A percentile compares a stretch with the other conserved stretches of the same genome.
Conservation (phyloP, 176 grass and related monocot genomes). For the Lolium perenne region DNA sequence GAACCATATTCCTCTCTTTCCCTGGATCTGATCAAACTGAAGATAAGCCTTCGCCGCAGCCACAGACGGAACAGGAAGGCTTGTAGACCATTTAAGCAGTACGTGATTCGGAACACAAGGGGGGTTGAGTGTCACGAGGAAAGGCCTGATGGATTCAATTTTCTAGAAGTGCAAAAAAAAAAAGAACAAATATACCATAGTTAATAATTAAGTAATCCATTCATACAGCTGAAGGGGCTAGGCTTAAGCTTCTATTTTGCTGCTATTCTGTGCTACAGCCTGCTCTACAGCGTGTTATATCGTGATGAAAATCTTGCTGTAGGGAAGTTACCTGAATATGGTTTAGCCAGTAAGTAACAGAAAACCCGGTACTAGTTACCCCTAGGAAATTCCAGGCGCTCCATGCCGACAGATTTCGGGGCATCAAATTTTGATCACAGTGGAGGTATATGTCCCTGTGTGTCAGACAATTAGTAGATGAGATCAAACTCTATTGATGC, state of each 20-base stretch:
- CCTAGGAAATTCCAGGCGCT: conserved; percentile 16
- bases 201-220: not conserved
- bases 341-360: conserved; percentile 16
- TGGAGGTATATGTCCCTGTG: conserved; percentile 13
- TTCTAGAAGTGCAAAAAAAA: not conserved
- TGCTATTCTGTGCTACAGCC: not conserved
- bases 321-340: conserved; percentile 9
- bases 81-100: conserved; percentile 16
- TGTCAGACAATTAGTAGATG: not conserved
- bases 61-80: conserved; percentile 4
- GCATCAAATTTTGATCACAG: conserved; percentile 11
- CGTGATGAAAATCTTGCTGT: not conserved
- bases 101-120: conserved; percentile 4
- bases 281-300: not conserved
- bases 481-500: not conserved
- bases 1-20: conserved; percentile 19
- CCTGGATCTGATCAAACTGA: conserved; percentile 19
- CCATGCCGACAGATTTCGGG: not conserved
- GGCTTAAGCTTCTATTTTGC: not conserved
- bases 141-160: conserved; percentile 9
- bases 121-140: conserved; percentile 9
- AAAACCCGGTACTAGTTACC: not conserved
- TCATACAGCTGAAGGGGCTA: not conserved
- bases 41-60: conserved; percentile 4
- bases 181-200: not conserved